Evolutionary conservation across 805 yeast genomes (phyloP), one percentile per base, ranked within the genome.

Genomic region (Yarrowia bubula): DNA sequence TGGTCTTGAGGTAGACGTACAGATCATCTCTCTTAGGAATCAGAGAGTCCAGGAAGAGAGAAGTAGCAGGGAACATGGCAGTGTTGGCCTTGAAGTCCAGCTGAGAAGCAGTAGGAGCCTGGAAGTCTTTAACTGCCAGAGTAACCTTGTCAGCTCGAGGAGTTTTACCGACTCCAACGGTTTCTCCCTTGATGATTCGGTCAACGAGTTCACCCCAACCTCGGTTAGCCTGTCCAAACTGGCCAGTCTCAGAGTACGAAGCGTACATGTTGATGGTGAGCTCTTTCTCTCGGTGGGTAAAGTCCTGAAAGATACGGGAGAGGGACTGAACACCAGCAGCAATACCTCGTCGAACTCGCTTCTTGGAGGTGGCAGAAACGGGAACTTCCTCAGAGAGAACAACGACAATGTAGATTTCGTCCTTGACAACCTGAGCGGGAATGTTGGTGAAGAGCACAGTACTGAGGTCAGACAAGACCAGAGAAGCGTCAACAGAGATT

Each of bases 141-240:
- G 84, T 81, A 68, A 91, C 78, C 66, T 80, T 81, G 70, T 88
- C 92, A 3, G 95, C 91, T 74, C 96, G 81, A 32, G 93, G 92
- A 67, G 90, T 89, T 33, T 89, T 82, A 4, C 92, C 93, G 64
- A 90, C 84, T 39, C 66, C 63, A 17, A 42, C 51, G 28, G 81
- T 83, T 0, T 92, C 84, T 31, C 96, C 95, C 14, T 83, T 74
- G 68, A 91, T 86, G 67, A 91, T 88, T 70, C 96, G 79, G 70
- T 90, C 91, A 22, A 88, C 83, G 60, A 89, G 76, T 68, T 88
- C 92, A 76, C 97, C 97, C 97, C 97, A 91, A 58, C 97, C 97
- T 67, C 84, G 82, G 72, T 86, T 87, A 66, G 72, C 65, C 71
- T 77, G 78, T 67, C 71, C 67, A 69, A 81, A 75, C 67, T 72